phyloP scores from a whole-genome alignment of 768 basidiomycete genomes.

The Tulasnella sp. region DNA sequence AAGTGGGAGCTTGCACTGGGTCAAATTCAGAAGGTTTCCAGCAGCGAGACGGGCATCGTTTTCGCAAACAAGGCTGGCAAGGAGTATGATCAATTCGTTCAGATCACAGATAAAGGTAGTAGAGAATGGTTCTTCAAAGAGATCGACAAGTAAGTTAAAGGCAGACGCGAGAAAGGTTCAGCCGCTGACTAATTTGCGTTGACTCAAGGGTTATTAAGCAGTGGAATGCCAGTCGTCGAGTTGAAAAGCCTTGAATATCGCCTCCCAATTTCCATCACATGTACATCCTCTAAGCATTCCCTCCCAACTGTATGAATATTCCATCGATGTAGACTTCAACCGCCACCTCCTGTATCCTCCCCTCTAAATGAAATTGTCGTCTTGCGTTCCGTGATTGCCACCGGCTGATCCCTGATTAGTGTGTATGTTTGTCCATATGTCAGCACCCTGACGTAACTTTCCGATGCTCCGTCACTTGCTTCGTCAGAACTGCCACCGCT shows the following conservation, averaged over 20 bases:
- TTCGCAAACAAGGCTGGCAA: slow-evolving; percentile 56
- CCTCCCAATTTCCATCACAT: background rate
- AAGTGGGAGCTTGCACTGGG: slow-evolving; percentile 89
- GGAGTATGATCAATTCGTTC: slow-evolving; percentile 38
- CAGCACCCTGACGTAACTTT: background rate
- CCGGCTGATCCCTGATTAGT: background rate
- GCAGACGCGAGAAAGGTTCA: too few species aligned
- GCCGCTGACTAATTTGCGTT: background rate
- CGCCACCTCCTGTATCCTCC: background rate
- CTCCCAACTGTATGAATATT: background rate
- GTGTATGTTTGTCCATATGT: background rate
- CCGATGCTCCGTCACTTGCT: background rate
- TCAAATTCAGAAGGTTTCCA: slow-evolving; percentile 76
- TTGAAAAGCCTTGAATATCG: background rate
- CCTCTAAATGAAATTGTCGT: background rate
- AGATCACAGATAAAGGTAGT: slow-evolving; percentile 31
- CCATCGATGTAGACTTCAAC: background rate
- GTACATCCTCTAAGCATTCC: background rate
- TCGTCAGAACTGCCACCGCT: background rate
- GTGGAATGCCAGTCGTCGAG: slow-evolving; percentile 17
- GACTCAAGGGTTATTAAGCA: slow-evolving; percentile 18
- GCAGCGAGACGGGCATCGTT: slow-evolving; percentile 85
- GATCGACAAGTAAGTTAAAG: slow-evolving; percentile 31
- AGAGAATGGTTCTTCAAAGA: slow-evolving; percentile 36
- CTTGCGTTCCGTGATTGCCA: background rate